These are phyloP conservation scores for Phytophthora sp. DNA, from an alignment of 352 stramenopile genomes.

Conservation along the genomic window DNA sequence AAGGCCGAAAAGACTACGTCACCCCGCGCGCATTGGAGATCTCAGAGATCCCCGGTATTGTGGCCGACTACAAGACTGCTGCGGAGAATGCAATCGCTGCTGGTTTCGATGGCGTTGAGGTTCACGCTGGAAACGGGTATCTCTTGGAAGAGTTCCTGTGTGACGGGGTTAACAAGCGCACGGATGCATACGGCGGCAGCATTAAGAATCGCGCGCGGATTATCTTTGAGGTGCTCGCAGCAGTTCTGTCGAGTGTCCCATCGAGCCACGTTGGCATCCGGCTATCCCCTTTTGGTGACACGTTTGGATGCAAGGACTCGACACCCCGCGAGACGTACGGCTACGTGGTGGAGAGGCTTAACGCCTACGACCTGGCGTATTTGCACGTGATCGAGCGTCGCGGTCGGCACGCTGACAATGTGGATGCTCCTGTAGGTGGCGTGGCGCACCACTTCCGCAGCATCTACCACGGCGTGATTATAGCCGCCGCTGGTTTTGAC, in stretches of 20 bases:
- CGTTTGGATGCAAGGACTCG: conserved; percentile 7
- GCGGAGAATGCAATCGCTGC: conserved; percentile 63
- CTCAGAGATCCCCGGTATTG: conserved; percentile 65
- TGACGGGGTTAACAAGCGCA: conserved; percentile 31
- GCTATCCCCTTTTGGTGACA: background rate
- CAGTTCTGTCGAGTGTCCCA: background rate
- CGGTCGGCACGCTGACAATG: conserved; percentile 12
- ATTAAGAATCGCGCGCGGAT: conserved; percentile 40
- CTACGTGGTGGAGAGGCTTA: conserved; percentile 5
- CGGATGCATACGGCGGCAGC: conserved; percentile 52
- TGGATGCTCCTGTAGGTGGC: conserved; percentile 24
- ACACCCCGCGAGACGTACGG: conserved; percentile 2
- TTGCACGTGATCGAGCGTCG: conserved; percentile 35
- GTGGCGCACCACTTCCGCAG: conserved; percentile 39
- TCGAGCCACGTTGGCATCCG: conserved; percentile 7
- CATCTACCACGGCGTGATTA: conserved; percentile 46
- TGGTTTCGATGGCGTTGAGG: conserved; percentile 91
- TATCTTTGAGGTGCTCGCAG: conserved; percentile 6
- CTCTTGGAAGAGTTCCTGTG: conserved; percentile 85
- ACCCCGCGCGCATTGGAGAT: conserved; percentile 58
- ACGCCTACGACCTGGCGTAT: conserved; percentile 5
- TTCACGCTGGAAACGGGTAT: conserved; percentile 91
- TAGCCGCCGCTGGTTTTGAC: conserved; percentile 38
- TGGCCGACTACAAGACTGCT: conserved; percentile 66
- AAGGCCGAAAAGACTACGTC: conserved; percentile 38